Conservation (phyloP, 805 yeast species). For the Metschnikowia orientalis region DNA sequence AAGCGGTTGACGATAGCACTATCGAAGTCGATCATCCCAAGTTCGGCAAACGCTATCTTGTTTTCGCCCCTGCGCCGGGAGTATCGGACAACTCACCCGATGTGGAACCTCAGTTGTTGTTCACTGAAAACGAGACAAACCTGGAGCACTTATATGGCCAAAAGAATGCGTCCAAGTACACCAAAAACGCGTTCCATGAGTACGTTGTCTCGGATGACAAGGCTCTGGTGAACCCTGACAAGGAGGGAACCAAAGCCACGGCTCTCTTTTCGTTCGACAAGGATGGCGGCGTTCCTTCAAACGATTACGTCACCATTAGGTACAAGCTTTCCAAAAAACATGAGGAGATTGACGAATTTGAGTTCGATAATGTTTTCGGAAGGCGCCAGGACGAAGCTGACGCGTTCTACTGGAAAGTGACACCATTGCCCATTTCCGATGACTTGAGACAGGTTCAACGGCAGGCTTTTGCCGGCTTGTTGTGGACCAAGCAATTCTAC, state of each 20-base stretch:
- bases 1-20: slow-evolving; percentile 39
- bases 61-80: slow-evolving; percentile 85
- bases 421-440: slow-evolving; percentile 80
- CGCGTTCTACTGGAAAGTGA: slow-evolving; percentile 82
- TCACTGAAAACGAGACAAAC: slow-evolving; percentile 90
- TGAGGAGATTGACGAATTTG: slow-evolving; percentile 62
- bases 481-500: slow-evolving; percentile 92
- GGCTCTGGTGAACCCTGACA: slow-evolving; percentile 64
- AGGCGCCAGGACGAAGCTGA: slow-evolving; percentile 84
- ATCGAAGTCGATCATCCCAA: slow-evolving; percentile 62
- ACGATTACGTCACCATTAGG: slow-evolving; percentile 81
- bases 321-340: slow-evolving; percentile 54
- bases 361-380: slow-evolving; percentile 63
- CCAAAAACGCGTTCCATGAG: slow-evolving; percentile 92
- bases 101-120: slow-evolving; percentile 69
- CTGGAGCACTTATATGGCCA: slow-evolving; percentile 60
- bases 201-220: slow-evolving; percentile 58
- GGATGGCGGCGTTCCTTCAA: slow-evolving; percentile 76
- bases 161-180: slow-evolving; percentile 54
- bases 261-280: slow-evolving; percentile 80
- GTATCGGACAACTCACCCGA: slow-evolving; percentile 53
- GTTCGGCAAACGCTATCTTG: slow-evolving; percentile 57
- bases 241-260: slow-evolving; percentile 74
- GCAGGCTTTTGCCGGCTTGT: slow-evolving; percentile 89
- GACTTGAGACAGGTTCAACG: slow-evolving; percentile 79